Evolutionary conservation across 305 asterid genomes (phyloP), one percentile per base, ranked within the genome.

Genomic region (Plantago lanceolata): DNA sequence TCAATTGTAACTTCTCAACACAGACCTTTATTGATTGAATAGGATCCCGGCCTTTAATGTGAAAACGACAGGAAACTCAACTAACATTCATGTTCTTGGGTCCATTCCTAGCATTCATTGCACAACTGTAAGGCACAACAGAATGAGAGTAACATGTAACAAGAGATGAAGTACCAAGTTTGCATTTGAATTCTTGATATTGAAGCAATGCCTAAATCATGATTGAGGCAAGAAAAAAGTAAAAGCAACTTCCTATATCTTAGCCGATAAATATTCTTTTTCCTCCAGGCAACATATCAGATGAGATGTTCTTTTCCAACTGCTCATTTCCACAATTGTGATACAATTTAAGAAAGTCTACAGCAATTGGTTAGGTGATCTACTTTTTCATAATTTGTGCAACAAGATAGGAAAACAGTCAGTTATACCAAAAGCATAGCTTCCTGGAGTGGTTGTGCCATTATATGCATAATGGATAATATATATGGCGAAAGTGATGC

Each of bases 171-270:
- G 11, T 20, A 19, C 37, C 16, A 67, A 71, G 70, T 28, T 20
- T 47, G 52, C 53, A 78, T 54, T 65, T 40, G 15, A 15, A 40
- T 71, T 72, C 88, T 79, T 84, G 59, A 48, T 60, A 18, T 65
- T 37, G 72, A 81, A 84, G 83, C 63, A 48, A 72, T 78, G 75
- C 78, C 58, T 66, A 64, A 57, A 74, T 66, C 71, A 76, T 68
- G 72, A 15, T 53, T 55, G 47, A 61, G 73, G 75, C 67, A 76
- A 78, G 67, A 56, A 74, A 40, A 68, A 72, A 73, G 72, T 55
- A 76, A 76, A 67, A 70, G 50, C 55, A 72, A 37, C 62, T 66
- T 55, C 64, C 58, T 48, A 65, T 56, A 47, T 64, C 63, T 76
- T 55, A 29, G 50, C 55, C 35, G 13, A 71, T 68, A 78, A 67